Conservation (phyloP, 371 early-diverging fungal genomes). For the Syncephalastrum racemosum region DNA sequence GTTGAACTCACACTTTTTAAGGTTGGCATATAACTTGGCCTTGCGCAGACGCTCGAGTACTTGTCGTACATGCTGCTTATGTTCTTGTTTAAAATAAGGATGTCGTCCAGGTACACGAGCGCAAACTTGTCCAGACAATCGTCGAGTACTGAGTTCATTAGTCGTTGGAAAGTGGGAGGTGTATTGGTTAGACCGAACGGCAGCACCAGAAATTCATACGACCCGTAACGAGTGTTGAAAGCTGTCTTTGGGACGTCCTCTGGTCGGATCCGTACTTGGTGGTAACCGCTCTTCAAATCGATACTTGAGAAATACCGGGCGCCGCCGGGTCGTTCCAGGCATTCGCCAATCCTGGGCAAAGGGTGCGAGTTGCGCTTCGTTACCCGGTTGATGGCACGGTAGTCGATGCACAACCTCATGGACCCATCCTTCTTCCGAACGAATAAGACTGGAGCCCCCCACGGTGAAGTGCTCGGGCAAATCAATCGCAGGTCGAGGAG, state of each 20-base stretch:
- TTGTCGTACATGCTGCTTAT: slow-evolving; percentile 12
- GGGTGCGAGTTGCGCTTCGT: slow-evolving; percentile 40
- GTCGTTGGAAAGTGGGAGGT: no score
- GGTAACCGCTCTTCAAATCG: no score
- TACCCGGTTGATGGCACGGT: slow-evolving; percentile 44
- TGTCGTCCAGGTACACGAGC: slow-evolving; percentile 55
- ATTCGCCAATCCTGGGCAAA: slow-evolving; percentile 32
- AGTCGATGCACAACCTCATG: slow-evolving; percentile 47
- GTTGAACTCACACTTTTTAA: slow-evolving; percentile 53
- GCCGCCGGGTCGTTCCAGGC: slow-evolving; percentile 26
- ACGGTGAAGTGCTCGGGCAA: no score
- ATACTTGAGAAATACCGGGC: slow-evolving; percentile 33
- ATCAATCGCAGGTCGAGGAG: no score
- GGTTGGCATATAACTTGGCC: slow-evolving; percentile 23
- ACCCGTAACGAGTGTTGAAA: no score
- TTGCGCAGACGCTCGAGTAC: slow-evolving; percentile 37
- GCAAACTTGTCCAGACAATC: slow-evolving; percentile 31
- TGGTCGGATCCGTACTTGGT: slow-evolving; percentile 12
- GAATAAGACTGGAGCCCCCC: no score
- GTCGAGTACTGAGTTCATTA: slow-evolving; percentile 46
- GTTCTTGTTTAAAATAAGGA: slow-evolving; percentile 3
- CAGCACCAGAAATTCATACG: no score
- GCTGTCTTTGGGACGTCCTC: no score
- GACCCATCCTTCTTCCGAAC: no score
- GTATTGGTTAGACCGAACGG: background rate